These are phyloP conservation scores for Cladobotryum protrusum DNA, from an alignment of 2,329 filamentous ascomycete genomes.

Conservation along the genomic window DNA sequence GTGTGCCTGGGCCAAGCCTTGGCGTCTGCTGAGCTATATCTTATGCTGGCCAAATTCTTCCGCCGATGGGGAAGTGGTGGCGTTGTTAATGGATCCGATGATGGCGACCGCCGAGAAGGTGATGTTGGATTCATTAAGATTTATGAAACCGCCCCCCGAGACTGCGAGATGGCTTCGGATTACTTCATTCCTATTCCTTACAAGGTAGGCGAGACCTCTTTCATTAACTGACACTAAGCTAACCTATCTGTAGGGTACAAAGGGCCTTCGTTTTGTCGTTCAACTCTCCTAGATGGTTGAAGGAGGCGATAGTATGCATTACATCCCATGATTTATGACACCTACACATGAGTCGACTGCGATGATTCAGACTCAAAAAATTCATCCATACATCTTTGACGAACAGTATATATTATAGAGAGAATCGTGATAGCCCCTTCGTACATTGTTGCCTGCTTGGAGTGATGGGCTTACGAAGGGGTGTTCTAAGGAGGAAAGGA, in stretches of 20 bases:
- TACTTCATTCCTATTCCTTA: constrained; percentile 35
- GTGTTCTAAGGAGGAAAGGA: too few relatives aligned
- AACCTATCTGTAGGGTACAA: constrained; percentile 22
- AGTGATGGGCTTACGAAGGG: too few relatives aligned
- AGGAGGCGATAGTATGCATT: too few relatives aligned
- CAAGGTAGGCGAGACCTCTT: constrained; percentile 20
- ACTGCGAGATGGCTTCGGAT: constrained; percentile 32
- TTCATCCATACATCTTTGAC: too few relatives aligned
- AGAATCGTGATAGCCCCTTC: too few relatives aligned
- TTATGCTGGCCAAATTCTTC: constrained; percentile 32
- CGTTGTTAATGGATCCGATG: constrained; percentile 22
- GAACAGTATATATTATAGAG: too few relatives aligned
- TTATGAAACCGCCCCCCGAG: constrained; percentile 28
- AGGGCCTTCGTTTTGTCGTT: constrained; percentile 29
- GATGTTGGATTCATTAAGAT: constrained; percentile 30
- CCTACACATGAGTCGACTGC: too few relatives aligned
- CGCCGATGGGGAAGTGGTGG: constrained; percentile 31
- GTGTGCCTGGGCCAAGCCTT: constrained; percentile 33
- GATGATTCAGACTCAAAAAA: too few relatives aligned
- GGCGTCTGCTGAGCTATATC: constrained; percentile 33
- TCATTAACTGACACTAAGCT: not conserved
- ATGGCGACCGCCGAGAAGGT: constrained; percentile 27
- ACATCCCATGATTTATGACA: too few relatives aligned
- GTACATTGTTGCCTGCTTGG: too few relatives aligned
- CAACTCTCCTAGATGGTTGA: constrained; percentile 18